Evolutionary conservation across 1,284 basidiomycete species (phyloP).

Genomic region (Pisolithus thermaeus): DNA sequence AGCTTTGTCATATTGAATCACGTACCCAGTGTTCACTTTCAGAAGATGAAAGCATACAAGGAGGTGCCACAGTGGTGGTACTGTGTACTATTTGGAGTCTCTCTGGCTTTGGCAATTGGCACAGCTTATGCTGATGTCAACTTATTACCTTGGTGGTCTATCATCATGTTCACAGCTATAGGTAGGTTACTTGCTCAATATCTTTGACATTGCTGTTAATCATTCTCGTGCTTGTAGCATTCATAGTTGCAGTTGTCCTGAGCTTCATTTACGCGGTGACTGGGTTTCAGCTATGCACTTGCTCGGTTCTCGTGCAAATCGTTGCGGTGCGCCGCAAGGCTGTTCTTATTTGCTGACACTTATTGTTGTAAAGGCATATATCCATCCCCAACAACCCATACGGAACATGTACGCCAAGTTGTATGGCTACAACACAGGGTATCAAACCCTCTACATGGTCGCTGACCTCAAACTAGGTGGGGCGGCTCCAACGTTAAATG

Average conservation of each 20-base stretch:
- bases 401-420: conserved; percentile 50
- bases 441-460: conserved; percentile 43
- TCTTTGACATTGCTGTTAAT: background rate
- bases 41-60: conserved; percentile 46
- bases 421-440: conserved; percentile 43
- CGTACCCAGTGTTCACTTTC: conserved; percentile 2
- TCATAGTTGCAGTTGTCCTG: conserved; percentile 41
- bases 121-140: conserved; percentile 42
- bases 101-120: conserved; percentile 48
- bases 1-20: background rate
- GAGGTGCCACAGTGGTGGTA: conserved; percentile 56
- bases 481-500: background rate
- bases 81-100: conserved; percentile 37
- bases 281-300: background rate
- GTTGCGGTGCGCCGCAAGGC: conserved; percentile 4
- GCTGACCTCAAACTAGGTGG: conserved; percentile 30
- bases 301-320: conserved; percentile 9
- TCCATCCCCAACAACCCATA: conserved; percentile 51
- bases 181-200: conserved; percentile 13
- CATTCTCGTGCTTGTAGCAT: conserved; percentile 25
- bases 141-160: conserved; percentile 49
- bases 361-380: conserved; percentile 33
- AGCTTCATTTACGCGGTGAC: conserved; percentile 32
- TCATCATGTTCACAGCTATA: conserved; percentile 43
- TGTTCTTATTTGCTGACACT: background rate